A percentile compares a stretch with the other conserved stretches of the same genome.
phyloP scores from a whole-genome alignment of 2,329 filamentous ascomycete genomes.

The Talaromyces marneffei region DNA sequence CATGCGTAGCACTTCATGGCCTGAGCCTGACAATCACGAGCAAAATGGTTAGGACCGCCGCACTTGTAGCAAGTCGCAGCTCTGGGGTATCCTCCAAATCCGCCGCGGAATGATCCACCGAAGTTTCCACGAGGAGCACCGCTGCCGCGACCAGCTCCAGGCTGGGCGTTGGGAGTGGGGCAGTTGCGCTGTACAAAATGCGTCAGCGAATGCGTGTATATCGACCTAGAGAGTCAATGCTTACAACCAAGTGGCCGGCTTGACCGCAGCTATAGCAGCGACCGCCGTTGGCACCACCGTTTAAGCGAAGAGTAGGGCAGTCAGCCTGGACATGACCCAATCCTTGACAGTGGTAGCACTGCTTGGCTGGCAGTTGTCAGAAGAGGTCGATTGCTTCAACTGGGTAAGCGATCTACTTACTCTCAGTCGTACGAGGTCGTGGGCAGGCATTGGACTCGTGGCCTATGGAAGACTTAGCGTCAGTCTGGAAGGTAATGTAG shows the following conservation, averaged over 20 bases:
- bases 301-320: slow-evolving; percentile 92
- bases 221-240: slow-evolving; percentile 28
- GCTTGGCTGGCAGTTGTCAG: slow-evolving; percentile 61
- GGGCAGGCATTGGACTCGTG: slow-evolving; percentile 98
- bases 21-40: slow-evolving; percentile 95
- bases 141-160: slow-evolving; percentile 57
- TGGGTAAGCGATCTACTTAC: slow-evolving; percentile 42
- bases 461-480: slow-evolving; percentile 42
- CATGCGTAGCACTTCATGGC: slow-evolving; percentile 98
- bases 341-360: slow-evolving; percentile 99
- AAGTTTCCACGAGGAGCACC: slow-evolving; percentile 62
- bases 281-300: slow-evolving; percentile 68
- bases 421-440: slow-evolving; percentile 90
- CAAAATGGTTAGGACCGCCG: slow-evolving; percentile 91
- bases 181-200: slow-evolving; percentile 63
- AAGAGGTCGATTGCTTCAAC: not conserved
- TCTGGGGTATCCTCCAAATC: slow-evolving; percentile 55
- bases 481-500: not conserved
- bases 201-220: not conserved
- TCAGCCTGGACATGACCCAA: slow-evolving; percentile 97
- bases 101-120: slow-evolving; percentile 62
- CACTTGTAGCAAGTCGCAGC: slow-evolving; percentile 65
- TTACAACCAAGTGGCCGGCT: slow-evolving; percentile 82
- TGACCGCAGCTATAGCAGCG: slow-evolving; percentile 97
- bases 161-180: slow-evolving; percentile 61